Evolutionary conservation across 257 asterid genomes (phyloP), one percentile per base, ranked within the genome.

Genomic region (Primulina huaijiensis): DNA sequence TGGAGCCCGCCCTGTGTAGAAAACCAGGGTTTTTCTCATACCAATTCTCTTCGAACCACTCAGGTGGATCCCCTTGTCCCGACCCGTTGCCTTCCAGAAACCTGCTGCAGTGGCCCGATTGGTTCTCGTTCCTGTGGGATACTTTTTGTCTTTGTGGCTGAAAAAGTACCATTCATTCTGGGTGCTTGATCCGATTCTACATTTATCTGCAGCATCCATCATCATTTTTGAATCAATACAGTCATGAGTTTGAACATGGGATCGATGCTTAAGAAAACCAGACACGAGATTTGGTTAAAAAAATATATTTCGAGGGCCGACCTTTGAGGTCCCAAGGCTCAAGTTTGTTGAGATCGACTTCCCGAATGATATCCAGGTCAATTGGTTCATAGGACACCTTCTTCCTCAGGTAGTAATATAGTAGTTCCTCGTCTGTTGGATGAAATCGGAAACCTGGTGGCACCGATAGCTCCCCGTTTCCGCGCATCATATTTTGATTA

Each of bases 271-370:
- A 3, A 43, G 10, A 40, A 43, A 43, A 14, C 17, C 55, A 43
- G 19, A 33, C 2, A 64, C 3, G 2, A 65, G 29, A 68, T 10
- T 2, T n/a, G 40, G 20, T n/a, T 6, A 14, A 58, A 19, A 16
- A 19, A 14, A 57, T 23, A 17, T 5, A 68, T 7, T 21, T 33
- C 6, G 12, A 56, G 23, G 57, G 21, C 31, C 6, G 16, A 87
- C 97, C 96, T 87, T 87, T 90, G 80, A 90, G 94, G 73, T 90
- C 95, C 97, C 97, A 90, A 4, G 97, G 97, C 81, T 90, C 97
- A 43, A 90, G 96, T 75, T 87, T 90, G 87, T 90, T 90, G 86
- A 90, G 92, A 85, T 90, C 95, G 11, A 90, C 87, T 74, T 90
- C 95, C 71, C 88, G 66, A 27, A 90, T 86, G 63, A 90, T 93